These are phyloP conservation scores for Citrus sp. DNA, from an alignment of 345 rosid genomes.

Conservation along the genomic window DNA sequence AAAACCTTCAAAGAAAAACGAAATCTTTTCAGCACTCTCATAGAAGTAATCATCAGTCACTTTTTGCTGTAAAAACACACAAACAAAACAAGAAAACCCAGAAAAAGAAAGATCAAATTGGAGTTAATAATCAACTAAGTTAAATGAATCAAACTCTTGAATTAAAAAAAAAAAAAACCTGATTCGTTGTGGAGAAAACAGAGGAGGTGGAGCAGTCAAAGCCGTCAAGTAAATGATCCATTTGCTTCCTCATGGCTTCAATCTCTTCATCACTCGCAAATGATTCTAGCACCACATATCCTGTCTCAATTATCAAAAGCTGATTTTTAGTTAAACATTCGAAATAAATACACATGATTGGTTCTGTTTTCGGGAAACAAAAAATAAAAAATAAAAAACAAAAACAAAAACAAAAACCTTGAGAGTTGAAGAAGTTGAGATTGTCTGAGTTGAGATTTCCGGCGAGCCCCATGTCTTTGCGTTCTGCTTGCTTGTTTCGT, in stretches of 20 bases:
- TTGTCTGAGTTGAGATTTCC: slow-evolving; percentile 58
- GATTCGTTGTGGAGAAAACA: slow-evolving; percentile 87
- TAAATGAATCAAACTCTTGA: not conserved
- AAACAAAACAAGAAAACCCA: not conserved
- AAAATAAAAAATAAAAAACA: not conserved
- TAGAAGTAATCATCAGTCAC: slow-evolving; percentile 76
- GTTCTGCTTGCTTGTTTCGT: not conserved
- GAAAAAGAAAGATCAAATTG: not conserved
- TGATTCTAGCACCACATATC: slow-evolving; percentile 75
- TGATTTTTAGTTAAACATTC: not conserved
- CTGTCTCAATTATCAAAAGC: slow-evolving; percentile 22
- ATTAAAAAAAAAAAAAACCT: slow-evolving; percentile 30
- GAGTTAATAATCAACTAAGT: not conserved
- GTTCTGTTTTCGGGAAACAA: not conserved
- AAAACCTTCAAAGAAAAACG: slow-evolving; percentile 95
- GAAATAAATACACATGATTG: not conserved
- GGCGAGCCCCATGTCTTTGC: slow-evolving; percentile 44
- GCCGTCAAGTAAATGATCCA: slow-evolving; percentile 54
- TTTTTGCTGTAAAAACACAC: slow-evolving; percentile 34
- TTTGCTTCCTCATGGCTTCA: slow-evolving; percentile 58
- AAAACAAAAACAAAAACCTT: slow-evolving; percentile 37
- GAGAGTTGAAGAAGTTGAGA: slow-evolving; percentile 55
- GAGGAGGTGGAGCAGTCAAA: slow-evolving; percentile 67
- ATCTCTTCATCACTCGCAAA: slow-evolving; percentile 67
- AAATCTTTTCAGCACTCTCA: slow-evolving; percentile 80